phyloP scores from a whole-genome alignment of 345 rosid genomes.

The Eucalyptus sideroxylon region DNA sequence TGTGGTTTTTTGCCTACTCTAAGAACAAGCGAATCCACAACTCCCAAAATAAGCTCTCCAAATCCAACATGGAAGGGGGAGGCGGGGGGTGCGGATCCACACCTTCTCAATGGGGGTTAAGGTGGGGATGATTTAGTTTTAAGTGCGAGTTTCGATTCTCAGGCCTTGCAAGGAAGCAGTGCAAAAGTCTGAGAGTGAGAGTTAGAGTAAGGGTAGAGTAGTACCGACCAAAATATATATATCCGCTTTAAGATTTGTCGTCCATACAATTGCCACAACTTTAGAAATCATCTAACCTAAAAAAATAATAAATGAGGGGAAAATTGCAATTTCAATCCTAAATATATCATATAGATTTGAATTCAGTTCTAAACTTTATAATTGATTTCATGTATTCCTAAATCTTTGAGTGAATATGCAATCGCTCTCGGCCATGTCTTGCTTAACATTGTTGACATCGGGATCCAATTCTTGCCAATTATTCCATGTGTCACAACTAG shows the following conservation, averaged over 20 bases:
- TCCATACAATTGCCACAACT: neutral
- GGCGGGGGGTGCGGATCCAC: too few relatives aligned
- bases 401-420: too few relatives aligned
- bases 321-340: neutral
- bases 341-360: too few relatives aligned
- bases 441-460: neutral
- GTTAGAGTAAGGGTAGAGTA: too few relatives aligned
- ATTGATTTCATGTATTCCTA: neutral
- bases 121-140: too few relatives aligned
- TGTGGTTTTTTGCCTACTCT: too few relatives aligned
- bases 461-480: neutral
- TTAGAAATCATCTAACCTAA: neutral
- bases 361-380: too few relatives aligned
- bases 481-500: neutral
- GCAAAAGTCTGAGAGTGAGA: too few relatives aligned
- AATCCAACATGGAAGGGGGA: too few relatives aligned
- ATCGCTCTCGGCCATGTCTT: neutral
- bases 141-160: too few relatives aligned
- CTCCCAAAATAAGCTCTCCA: neutral
- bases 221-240: fast-evolving
- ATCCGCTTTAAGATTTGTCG: neutral
- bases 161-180: fast-evolving
- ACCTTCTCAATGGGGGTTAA: too few relatives aligned
- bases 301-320: neutral
- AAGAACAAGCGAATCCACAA: neutral